A percentile compares a stretch with the other conserved stretches of the same genome.
These are phyloP conservation scores for Podila epicladia DNA, from an alignment of 192 early-diverging fungal species.

Conservation along the genomic window DNA sequence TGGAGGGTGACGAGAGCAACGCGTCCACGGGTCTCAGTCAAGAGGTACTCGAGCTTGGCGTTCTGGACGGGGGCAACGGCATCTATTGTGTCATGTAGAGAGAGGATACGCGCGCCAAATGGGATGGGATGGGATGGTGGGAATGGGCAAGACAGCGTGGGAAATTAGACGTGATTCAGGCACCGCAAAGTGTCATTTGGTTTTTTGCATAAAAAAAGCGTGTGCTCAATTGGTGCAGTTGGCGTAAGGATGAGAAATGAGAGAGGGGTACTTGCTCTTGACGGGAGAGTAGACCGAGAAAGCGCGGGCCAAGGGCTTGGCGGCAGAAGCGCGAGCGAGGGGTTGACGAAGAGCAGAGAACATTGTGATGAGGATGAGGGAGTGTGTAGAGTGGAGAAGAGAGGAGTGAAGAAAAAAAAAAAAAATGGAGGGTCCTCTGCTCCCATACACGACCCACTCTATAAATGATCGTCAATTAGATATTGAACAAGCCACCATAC, in stretches of 20 bases:
- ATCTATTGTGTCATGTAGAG: conserved; percentile 13
- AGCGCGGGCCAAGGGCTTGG: conserved; percentile 36
- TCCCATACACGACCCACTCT: too few species aligned
- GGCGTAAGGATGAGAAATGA: not conserved
- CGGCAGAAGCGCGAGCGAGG: conserved; percentile 44
- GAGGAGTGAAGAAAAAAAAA: not conserved
- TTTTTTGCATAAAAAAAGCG: not conserved
- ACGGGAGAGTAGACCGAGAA: conserved; percentile 39
- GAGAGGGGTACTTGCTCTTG: conserved; percentile 32
- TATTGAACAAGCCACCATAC: too few species aligned
- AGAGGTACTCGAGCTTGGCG: conserved; percentile 55
- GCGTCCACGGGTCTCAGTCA: conserved; percentile 76
- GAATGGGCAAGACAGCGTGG: conserved; percentile 15
- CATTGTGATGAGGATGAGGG: conserved; percentile 26
- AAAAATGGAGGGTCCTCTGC: not conserved
- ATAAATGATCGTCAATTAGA: too few species aligned
- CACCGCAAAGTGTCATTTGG: not conserved
- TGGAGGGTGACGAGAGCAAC: conserved; percentile 93
- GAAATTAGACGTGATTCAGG: conserved; percentile 21
- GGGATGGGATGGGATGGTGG: not conserved
- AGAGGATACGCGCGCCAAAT: not conserved
- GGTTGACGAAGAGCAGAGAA: conserved; percentile 51
- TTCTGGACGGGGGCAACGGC: conserved; percentile 37
- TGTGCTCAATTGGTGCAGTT: not conserved
- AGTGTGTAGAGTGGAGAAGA: conserved; percentile 3